Evolutionary conservation across 805 yeast species (phyloP).

Genomic region (Nakazawaea ernobii): DNA sequence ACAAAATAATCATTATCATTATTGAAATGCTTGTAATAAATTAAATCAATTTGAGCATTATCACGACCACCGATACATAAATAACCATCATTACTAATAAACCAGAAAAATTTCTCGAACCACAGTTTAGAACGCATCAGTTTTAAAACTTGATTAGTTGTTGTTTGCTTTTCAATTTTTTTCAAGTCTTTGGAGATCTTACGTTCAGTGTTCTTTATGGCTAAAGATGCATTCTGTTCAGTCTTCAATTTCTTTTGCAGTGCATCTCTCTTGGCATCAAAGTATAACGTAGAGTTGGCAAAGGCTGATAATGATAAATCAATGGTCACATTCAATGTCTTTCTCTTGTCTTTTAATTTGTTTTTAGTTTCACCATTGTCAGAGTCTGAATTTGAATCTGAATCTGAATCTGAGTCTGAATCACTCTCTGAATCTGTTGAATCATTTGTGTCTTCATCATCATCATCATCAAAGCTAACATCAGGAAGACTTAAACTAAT

Average conservation of each 20-base stretch:
- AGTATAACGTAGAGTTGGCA: slow-evolving; percentile 84
- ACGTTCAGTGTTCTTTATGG: slow-evolving; percentile 76
- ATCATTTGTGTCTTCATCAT: slow-evolving; percentile 21
- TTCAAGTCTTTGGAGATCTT: slow-evolving; percentile 71
- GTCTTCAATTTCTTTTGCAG: slow-evolving; percentile 76
- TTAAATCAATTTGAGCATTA: slow-evolving; percentile 68
- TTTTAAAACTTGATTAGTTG: slow-evolving; percentile 37
- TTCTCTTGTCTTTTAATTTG: slow-evolving; percentile 7
- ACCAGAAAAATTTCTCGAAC: slow-evolving; percentile 96
- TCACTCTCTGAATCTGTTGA: slow-evolving; percentile 26
- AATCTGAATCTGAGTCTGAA: slow-evolving; percentile 27
- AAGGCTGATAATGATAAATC: slow-evolving; percentile 71
- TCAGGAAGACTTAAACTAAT: slow-evolving; percentile 53
- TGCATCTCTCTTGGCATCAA: slow-evolving; percentile 70
- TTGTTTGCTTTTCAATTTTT: slow-evolving; percentile 46
- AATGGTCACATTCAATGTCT: slow-evolving; percentile 47
- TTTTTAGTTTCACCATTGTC: slow-evolving; percentile 17
- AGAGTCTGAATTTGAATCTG: slow-evolving; percentile 24
- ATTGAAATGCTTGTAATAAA: slow-evolving; percentile 71
- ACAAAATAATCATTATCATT: slow-evolving; percentile 66
- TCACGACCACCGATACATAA: slow-evolving; percentile 86
- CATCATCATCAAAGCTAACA: slow-evolving; percentile 31
- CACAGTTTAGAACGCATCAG: slow-evolving; percentile 70
- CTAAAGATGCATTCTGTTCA: slow-evolving; percentile 67
- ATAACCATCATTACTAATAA: slow-evolving; percentile 84